phyloP scores from a whole-genome alignment of 495 filamentous ascomycete genomes.

The Penicillium soppii region DNA sequence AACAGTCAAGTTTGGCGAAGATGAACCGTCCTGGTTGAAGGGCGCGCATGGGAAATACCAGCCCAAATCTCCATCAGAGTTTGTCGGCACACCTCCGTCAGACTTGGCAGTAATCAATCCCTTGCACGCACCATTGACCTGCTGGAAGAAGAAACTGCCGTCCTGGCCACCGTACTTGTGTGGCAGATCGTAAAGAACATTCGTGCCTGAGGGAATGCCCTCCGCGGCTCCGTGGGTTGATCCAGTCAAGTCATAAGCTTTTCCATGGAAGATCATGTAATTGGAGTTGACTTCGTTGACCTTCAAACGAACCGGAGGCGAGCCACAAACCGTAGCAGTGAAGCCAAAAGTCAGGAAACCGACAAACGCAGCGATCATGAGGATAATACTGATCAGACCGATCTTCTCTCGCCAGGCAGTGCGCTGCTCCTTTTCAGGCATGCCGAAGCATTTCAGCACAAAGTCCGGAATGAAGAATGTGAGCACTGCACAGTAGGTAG shows the following conservation, averaged over 20 bases:
- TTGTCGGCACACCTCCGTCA: constrained; percentile 75
- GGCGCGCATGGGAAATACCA: constrained; percentile 97
- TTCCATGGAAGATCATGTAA: constrained; percentile 95
- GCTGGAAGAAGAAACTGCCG: constrained; percentile 96
- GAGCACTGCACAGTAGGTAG: constrained; percentile 86
- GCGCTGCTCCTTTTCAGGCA: constrained; percentile 82
- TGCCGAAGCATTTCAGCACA: constrained; percentile 80
- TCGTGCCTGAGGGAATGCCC: constrained; percentile 67
- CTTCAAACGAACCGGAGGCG: constrained; percentile 64
- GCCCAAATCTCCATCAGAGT: constrained; percentile 70
- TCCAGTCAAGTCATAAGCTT: constrained; percentile 74
- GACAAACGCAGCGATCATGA: constrained; percentile 83
- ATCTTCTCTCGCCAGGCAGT: constrained; percentile 99
- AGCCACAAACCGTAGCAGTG: constrained; percentile 80
- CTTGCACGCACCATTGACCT: constrained; percentile 98
- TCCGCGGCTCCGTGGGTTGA: constrained; percentile 75
- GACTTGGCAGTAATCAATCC: constrained; percentile 72
- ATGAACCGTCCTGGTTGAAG: constrained; percentile 93
- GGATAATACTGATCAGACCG: constrained; percentile 90
- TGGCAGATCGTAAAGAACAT: constrained; percentile 83
- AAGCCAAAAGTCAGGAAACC: constrained; percentile 98
- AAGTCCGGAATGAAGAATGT: constrained; percentile 95
- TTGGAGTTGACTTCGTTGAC: constrained; percentile 75
- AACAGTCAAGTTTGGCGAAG: constrained; percentile 67
- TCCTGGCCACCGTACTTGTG: constrained; percentile 81